phyloP scores from a whole-genome alignment of 306 rosid species.

The Potentilla sterilis region DNA sequence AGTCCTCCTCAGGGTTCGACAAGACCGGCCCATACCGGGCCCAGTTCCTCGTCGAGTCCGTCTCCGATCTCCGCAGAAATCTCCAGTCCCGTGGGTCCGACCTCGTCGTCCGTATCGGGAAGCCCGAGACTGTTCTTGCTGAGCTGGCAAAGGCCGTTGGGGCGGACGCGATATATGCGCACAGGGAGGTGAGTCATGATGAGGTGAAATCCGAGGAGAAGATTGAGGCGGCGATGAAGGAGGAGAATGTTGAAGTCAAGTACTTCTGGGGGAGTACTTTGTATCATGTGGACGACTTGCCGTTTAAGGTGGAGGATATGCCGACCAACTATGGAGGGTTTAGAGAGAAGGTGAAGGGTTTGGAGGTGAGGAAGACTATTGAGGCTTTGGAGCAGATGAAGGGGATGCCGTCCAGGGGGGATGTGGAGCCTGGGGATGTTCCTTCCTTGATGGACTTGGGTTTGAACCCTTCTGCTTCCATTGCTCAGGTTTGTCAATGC shows the following conservation, averaged over 20 bases:
- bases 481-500: conserved; percentile 54
- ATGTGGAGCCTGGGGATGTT: conserved; percentile 84
- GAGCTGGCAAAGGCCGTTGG: conserved; percentile 86
- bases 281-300: conserved; percentile 82
- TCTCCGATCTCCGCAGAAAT: conserved; percentile 63
- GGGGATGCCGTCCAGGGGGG: conserved; percentile 81
- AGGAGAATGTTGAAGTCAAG: conserved; percentile 83
- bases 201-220: conserved; percentile 78
- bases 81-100: conserved; percentile 84
- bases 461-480: conserved; percentile 64
- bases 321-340: conserved; percentile 80
- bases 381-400: conserved; percentile 89
- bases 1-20: conserved; percentile 83
- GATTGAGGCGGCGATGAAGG: conserved; percentile 70
- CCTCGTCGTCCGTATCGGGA: conserved; percentile 78
- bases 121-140: conserved; percentile 68
- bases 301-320: conserved; percentile 81
- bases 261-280: conserved; percentile 94
- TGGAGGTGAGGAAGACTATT: conserved; percentile 75
- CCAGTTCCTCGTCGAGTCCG: conserved; percentile 69
- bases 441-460: conserved; percentile 83
- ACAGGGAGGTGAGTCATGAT: conserved; percentile 78
- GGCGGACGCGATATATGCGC: conserved; percentile 75
- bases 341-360: conserved; percentile 67
- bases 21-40: conserved; percentile 85